Evolutionary conservation across 768 basidiomycete genomes (phyloP), one percentile per base, ranked within the genome.

Genomic region (Imleria badia): DNA sequence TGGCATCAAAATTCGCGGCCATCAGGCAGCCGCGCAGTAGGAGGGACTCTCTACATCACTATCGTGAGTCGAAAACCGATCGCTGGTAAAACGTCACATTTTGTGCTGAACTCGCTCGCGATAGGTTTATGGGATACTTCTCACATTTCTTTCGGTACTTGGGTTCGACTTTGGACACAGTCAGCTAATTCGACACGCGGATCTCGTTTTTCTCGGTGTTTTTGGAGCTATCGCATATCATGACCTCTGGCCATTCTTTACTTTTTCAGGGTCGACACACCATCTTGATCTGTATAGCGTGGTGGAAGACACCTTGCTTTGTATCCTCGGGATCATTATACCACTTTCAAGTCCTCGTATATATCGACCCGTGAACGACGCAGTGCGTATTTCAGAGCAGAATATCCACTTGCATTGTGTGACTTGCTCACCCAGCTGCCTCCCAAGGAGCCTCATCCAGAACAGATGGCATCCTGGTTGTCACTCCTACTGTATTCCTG

Each of bases 401-500:
- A 34, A 23, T 13, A 29, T 13, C 33, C 17, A 36, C 15, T 30
- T 30, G 17, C 45, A 34, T n/a, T 36, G 15, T 22, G 6, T 57
- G 65, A 67, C 29, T 39, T 30, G 1, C 20, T 40, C 20, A 42
- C 45, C 26, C 20, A 56, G 58, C 19, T n/a, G 17, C 23, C 34
- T 3, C 10, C 22, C 12, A 26, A 44, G 40, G 52, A 47, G 23
- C 65, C 64, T 36, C 71, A 72, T 55, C 72, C 75, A 0, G 75
- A 78, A 51, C 77, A 77, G 51, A 75, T 72, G 6, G 66, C 75
- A 5, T 71, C 76, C 4, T 66, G 60, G 59, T 47, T 74, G 12
- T 74, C 66, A 6, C 52, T 62, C 35, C 38, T 80, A 19, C 64
- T 75, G 6, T 86, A 76, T 62, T 70, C 74, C 17, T 89, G 78